These are phyloP conservation scores for Sugiyamaella japonica DNA, from an alignment of 1,139 yeast genomes.

Conservation along the genomic window DNA sequence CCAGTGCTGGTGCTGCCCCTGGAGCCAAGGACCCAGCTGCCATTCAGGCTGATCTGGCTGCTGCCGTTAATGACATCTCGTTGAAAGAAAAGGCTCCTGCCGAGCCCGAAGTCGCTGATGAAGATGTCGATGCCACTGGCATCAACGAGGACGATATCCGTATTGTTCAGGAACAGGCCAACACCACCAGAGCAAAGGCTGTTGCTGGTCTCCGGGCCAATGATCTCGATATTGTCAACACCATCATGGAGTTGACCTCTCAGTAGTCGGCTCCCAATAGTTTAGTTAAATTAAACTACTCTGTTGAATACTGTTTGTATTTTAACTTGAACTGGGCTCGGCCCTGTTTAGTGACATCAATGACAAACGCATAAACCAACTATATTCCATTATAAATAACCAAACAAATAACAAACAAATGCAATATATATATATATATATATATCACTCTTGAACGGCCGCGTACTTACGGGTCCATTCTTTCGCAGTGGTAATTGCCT, in stretches of 20 bases:
- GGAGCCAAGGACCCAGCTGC: constrained; percentile 64
- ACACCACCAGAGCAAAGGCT: constrained; percentile 85
- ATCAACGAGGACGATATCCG: constrained; percentile 76
- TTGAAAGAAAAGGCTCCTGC: constrained; percentile 31
- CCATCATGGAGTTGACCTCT: constrained; percentile 75
- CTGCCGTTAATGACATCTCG: constrained; percentile 58
- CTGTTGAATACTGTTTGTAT: too few relatives aligned
- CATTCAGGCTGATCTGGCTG: constrained; percentile 88
- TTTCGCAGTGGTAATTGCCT: constrained; percentile 80
- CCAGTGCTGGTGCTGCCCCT: constrained; percentile 46
- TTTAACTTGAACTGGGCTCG: too few relatives aligned
- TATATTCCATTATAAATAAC: not conserved
- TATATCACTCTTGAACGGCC: constrained; percentile 43
- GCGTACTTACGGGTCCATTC: constrained; percentile 84
- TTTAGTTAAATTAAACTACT: not conserved
- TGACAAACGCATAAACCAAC: not conserved
- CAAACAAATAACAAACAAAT: not conserved
- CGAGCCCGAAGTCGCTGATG: constrained; percentile 45
- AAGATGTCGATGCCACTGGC: constrained; percentile 74
- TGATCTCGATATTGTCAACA: constrained; percentile 93
- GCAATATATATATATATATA: too few relatives aligned
- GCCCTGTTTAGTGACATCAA: too few relatives aligned
- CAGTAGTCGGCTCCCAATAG: constrained; percentile 18
- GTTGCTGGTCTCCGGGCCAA: constrained; percentile 85
- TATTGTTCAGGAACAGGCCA: constrained; percentile 86